These are phyloP conservation scores for Dryadomyces quercus-mongolicae DNA, from an alignment of 2,329 filamentous ascomycete species.

Conservation along the genomic window DNA sequence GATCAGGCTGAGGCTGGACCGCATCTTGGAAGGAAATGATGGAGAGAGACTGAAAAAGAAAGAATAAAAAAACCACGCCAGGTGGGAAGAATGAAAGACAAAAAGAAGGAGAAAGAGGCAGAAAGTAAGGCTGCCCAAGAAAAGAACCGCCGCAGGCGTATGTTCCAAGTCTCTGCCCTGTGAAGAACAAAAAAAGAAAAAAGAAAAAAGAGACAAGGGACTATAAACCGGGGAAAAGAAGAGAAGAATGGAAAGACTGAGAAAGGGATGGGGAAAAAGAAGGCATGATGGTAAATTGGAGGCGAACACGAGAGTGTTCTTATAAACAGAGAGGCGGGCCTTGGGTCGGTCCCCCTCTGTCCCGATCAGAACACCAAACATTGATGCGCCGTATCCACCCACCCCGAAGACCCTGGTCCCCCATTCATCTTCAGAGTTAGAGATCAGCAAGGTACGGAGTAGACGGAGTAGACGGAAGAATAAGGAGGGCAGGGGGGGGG, in stretches of 20 bases:
- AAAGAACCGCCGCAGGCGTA: slow-evolving; percentile 4
- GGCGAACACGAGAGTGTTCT: not conserved
- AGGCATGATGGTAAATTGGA: not conserved
- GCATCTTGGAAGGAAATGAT: slow-evolving; percentile 12
- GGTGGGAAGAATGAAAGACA: slow-evolving; percentile 12
- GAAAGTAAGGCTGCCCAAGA: not conserved
- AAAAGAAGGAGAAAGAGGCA: not conserved
- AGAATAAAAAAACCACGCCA: slow-evolving; percentile 14
- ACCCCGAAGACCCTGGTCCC: not conserved
- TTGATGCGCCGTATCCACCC: not conserved
- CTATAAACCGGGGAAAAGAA: not conserved
- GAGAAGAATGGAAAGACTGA: not conserved
- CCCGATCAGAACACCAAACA: not conserved
- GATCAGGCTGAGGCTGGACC: slow-evolving; percentile 14
- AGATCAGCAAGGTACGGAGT: not conserved
- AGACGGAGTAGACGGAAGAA: not conserved
- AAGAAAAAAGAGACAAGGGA: not conserved
- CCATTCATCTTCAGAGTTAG: not conserved
- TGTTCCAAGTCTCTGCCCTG: not conserved
- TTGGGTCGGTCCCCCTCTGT: not conserved
- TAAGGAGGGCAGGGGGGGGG: too few relatives aligned
- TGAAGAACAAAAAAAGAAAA: not conserved
- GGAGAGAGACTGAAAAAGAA: not conserved
- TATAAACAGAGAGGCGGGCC: not conserved
- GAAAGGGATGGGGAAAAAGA: not conserved